phyloP scores from a whole-genome alignment of 441 rosid species.

The Pelargonium australe region DNA sequence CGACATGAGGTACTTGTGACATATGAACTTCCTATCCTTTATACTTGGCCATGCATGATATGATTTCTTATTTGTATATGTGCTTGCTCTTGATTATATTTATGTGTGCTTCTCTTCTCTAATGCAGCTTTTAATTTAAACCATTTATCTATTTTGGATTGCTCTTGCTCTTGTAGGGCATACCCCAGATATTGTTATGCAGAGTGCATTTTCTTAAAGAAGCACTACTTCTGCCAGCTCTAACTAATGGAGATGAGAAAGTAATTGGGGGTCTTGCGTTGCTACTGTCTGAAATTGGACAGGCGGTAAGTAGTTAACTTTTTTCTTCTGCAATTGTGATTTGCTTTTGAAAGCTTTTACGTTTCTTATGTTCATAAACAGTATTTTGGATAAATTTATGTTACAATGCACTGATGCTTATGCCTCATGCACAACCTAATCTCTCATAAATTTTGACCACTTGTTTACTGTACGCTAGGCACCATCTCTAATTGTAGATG shows the following conservation, averaged over 20 bases:
- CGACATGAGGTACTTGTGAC: constrained; percentile 60
- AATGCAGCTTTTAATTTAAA: not conserved
- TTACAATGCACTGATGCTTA: constrained; percentile 15
- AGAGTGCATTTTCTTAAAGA: constrained; percentile 78
- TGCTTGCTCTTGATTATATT: not conserved
- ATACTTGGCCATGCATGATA: not conserved
- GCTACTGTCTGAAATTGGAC: constrained; percentile 93
- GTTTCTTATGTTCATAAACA: not conserved
- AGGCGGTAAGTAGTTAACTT: constrained; percentile 58
- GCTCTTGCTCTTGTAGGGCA: constrained; percentile 51
- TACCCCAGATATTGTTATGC: constrained; percentile 76
- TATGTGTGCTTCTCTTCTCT: not conserved
- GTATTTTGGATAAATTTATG: not conserved
- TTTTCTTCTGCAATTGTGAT: constrained; percentile 14
- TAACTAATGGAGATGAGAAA: constrained; percentile 60
- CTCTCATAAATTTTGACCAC: constrained; percentile 13
- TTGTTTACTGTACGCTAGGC: constrained; percentile 45
- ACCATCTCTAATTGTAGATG: constrained; percentile 80
- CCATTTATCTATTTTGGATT: constrained; percentile 12
- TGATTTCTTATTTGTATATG: not conserved
- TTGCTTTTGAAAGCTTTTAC: not conserved
- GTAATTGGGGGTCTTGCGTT: constrained; percentile 78
- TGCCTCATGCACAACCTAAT: constrained; percentile 15
- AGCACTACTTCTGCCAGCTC: constrained; percentile 71
- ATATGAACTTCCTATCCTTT: not conserved